Base-by-base conservation (phyloP, 371 early-diverging fungal genomes). In the Mucor sp. region DNA sequence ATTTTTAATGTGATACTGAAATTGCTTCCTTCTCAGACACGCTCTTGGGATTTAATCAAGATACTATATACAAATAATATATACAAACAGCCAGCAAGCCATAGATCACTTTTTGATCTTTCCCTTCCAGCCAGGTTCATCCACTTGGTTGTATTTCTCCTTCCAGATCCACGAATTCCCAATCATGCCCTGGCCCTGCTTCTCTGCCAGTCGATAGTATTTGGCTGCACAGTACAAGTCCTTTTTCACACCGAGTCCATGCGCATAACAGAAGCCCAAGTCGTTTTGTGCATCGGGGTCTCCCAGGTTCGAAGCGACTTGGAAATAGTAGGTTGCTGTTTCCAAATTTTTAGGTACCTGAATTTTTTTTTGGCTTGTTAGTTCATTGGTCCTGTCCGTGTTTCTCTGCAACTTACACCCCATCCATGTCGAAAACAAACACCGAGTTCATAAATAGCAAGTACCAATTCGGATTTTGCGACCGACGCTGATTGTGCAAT, bases 121-220 rank as follows among this genome's bases (percentile, higher is more conserved):
- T n/a, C 44, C 48, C 19, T 53, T 47, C 68, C 68, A 67, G 23
- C 63, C 68, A 30, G 68, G 68, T 15, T 62, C 62, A 15, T 67
- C 68, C 8, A 67, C 68, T 27, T 61, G 25, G 60, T 73, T 56
- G 37, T 93, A 93, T 71, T 97, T 96, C 35, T 91, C 85, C 73
- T 96, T 97, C 81, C 89, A 94, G 32, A 97, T 95, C 97, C 97
- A 97, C 23, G 94, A 94, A 72, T 95, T 95, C n/a, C 93, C 92
- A 35, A 96, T 91, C 23, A 92, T 84, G 43, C 90, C 87, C 15
- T 87, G 76, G 3, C 96, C 97, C 73, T 93, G 92, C 28, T 80
- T 85, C 64, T 92, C 88, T 1, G 97, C 97, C 67, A 90, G 69
- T 23, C 96, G 87, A 66, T 91, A 96, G 76, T 93, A 96, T 64